These are phyloP conservation scores for Amaranthus cruentus DNA, from an alignment of 148 eudicot genomes.

Conservation along the genomic window DNA sequence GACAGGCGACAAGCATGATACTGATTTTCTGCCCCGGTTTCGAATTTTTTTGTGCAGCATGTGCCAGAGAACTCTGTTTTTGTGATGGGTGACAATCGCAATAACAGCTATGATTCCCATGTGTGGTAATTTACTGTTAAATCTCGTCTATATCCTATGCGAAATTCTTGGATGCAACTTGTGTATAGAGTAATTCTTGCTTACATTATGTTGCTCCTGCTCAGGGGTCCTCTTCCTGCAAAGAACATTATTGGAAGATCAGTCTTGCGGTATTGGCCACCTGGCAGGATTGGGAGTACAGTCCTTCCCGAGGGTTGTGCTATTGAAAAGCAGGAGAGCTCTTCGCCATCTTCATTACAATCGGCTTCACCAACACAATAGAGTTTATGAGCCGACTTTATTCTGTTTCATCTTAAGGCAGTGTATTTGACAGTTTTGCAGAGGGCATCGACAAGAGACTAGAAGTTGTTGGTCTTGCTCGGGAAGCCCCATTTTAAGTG, in stretches of 20 bases:
- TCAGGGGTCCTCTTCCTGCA: slow-evolving; percentile 88
- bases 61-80: slow-evolving; percentile 83
- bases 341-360: slow-evolving; percentile 28
- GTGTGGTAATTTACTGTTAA: slow-evolving; percentile 50
- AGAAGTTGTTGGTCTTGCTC: not conserved
- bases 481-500: not conserved
- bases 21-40: slow-evolving; percentile 10
- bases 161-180: not conserved
- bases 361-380: not conserved
- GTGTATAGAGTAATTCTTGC: not conserved
- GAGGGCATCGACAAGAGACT: not conserved
- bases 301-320: slow-evolving; percentile 69
- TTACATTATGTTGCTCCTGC: not conserved
- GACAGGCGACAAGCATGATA: not conserved
- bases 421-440: not conserved
- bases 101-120: slow-evolving; percentile 97
- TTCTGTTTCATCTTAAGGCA: not conserved
- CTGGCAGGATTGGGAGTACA: slow-evolving; percentile 71
- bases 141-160: not conserved
- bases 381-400: not conserved
- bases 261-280: slow-evolving; percentile 87
- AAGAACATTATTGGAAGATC: slow-evolving; percentile 92
- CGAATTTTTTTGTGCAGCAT: slow-evolving; percentile 42
- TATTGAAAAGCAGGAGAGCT: slow-evolving; percentile 51
- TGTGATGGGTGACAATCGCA: slow-evolving; percentile 98